Percentiles rank a stretch among this genome's conserved stretches.
phyloP scores from a whole-genome alignment of 768 basidiomycete species.

The Rhizopogon vesiculosus region DNA sequence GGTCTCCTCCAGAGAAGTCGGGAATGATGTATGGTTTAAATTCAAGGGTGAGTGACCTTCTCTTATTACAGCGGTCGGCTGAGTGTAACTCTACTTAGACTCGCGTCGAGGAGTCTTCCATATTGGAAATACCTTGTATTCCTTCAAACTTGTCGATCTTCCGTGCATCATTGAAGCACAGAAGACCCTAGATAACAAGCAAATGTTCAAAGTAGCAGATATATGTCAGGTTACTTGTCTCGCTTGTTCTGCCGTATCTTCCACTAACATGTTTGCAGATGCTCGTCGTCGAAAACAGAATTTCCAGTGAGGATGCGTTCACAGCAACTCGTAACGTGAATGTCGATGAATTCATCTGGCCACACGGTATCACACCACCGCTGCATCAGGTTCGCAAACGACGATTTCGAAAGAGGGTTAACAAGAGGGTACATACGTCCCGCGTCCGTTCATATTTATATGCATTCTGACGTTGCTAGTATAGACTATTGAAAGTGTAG shows the following conservation, averaged over 20 bases:
- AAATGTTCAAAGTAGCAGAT: constrained; percentile 98
- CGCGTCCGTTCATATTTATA: not conserved
- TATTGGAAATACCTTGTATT: constrained; percentile 72
- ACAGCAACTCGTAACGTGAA: constrained; percentile 68
- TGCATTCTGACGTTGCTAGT: not conserved
- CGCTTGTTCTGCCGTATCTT: constrained; percentile 4
- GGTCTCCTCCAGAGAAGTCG: constrained; percentile 71
- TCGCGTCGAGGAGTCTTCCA: constrained; percentile 89
- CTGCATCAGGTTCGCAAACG: constrained; percentile 87
- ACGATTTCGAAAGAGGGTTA: constrained; percentile 87
- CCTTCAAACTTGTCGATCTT: constrained; percentile 92
- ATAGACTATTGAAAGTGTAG: constrained; percentile 91
- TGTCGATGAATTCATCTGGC: constrained; percentile 96
- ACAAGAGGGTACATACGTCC: constrained; percentile 66
- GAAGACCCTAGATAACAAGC: constrained; percentile 93
- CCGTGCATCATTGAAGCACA: constrained; percentile 93
- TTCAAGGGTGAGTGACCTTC: constrained; percentile 69
- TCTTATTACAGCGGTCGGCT: not conserved
- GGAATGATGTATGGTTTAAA: constrained; percentile 93
- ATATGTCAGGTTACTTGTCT: constrained; percentile 78
- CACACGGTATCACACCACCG: constrained; percentile 93
- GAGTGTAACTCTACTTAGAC: constrained; percentile 42
- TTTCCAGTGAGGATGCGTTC: constrained; percentile 65
- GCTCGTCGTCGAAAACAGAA: constrained; percentile 80
- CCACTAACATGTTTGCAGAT: constrained; percentile 49